These are phyloP conservation scores for Monosporozyma aquatica DNA, from an alignment of 805 yeast species.

Conservation along the genomic window DNA sequence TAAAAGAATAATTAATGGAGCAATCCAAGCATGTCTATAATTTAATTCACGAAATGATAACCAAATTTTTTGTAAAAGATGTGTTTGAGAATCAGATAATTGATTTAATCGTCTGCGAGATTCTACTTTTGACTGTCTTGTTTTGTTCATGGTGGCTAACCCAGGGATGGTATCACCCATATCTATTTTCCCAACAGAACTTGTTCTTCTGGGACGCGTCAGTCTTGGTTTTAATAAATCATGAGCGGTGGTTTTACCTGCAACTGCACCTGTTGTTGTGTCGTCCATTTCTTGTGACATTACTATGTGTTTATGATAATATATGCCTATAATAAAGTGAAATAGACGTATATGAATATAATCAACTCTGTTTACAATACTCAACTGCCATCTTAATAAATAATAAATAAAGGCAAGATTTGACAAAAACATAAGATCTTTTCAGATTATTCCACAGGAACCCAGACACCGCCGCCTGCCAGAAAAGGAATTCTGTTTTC, in stretches of 20 bases:
- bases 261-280: not conserved
- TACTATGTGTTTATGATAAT: too few relatives aligned
- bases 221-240: conserved; percentile 27
- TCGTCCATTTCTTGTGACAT: not conserved
- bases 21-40: conserved; percentile 59
- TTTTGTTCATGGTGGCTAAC: conserved; percentile 47
- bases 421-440: too few relatives aligned
- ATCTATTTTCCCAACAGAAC: conserved; percentile 66
- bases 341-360: too few relatives aligned
- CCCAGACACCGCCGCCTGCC: too few relatives aligned
- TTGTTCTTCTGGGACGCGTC: conserved; percentile 67
- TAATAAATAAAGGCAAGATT: too few relatives aligned
- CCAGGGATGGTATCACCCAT: conserved; percentile 62
- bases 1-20: conserved; percentile 46
- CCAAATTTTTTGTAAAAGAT: conserved; percentile 47
- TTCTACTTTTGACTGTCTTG: conserved; percentile 36
- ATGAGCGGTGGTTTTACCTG: not conserved
- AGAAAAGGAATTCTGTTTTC: too few relatives aligned
- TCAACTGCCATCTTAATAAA: too few relatives aligned
- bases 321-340: too few relatives aligned
- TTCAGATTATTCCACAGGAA: too few relatives aligned
- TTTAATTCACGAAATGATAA: conserved; percentile 46
- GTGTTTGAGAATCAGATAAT: conserved; percentile 29
- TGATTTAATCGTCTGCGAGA: conserved; percentile 7
- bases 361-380: too few relatives aligned